Evolutionary conservation across 768 basidiomycete species (phyloP), one percentile per base, ranked within the genome.

Genomic region (Russula compacta): DNA sequence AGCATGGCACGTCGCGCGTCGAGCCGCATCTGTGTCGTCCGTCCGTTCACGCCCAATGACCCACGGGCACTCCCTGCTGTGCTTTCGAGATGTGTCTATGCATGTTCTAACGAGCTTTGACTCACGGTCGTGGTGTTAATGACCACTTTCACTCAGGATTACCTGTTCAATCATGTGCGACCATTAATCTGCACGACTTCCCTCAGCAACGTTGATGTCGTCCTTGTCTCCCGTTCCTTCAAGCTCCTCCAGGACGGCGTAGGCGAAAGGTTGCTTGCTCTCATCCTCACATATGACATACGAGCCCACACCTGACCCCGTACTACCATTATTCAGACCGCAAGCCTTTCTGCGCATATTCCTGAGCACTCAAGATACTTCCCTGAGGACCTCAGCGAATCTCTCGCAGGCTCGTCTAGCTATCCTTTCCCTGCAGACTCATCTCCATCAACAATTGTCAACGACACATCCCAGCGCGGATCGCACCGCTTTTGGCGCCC

Each of bases 171-270:
- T 71, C 98, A 95, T 72, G 92, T 92, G 0, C 80, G 94, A 33
- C 82, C 92, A 2, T 76, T 98, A 53, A 89, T 98, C 54, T 98
- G 92, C 74, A 95, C 92, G 2, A 98, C 94, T 0, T 83, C 91
- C 0, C 78, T 92, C 59, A 84, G 85, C 62, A 83, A 84, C 66
- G 39, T 85, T 14, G 92, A 83, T 69, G 79, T 95, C 46, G 75
- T 92, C 49, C 84, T 88, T 0, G 80, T 85, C 15, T 81, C 84
- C 49, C 86, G 85, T 64, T 85, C 89, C 0, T 87, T 94, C 69
- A 91, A 94, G 68, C 71, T 91, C 71, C 77, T 97, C 3, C 77
- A 81, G 61, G 78, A 87, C 35, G 85, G 86, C 5, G 82, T 81
- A 14, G 81, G 87, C 0, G 75, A 83, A 66, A 67, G 76, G 67